Conservation (phyloP, 108 stramenopile species). For the Fistulifera pelliculosa region DNA sequence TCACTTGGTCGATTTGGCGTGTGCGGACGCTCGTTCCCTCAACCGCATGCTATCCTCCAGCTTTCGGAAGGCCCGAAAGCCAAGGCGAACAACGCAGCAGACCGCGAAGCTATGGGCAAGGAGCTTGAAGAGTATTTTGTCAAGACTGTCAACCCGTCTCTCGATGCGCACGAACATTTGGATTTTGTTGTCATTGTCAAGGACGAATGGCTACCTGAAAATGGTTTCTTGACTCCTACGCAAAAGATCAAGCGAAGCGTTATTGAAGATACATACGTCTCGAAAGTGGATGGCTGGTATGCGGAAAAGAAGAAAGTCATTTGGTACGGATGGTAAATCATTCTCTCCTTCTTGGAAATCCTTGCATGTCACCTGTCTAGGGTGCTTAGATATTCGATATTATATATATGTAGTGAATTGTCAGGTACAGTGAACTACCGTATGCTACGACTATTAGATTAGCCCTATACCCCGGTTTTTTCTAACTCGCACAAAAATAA, state of each 20-base stretch:
- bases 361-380: too few relatives aligned
- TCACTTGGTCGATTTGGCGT: slow-evolving; percentile 50
- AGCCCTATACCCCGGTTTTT: too few relatives aligned
- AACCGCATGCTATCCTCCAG: slow-evolving; percentile 53
- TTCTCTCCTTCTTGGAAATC: not conserved
- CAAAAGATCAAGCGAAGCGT: slow-evolving; percentile 67
- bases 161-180: slow-evolving; percentile 58
- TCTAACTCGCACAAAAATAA: too few relatives aligned
- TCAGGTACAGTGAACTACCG: too few relatives aligned
- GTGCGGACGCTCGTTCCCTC: slow-evolving; percentile 53
- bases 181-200: slow-evolving; percentile 63
- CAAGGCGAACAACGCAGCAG: slow-evolving; percentile 39
- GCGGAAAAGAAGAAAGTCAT: slow-evolving; percentile 56
- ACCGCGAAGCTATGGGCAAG: slow-evolving; percentile 32
- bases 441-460: too few relatives aligned
- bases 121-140: slow-evolving; percentile 43
- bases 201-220: slow-evolving; percentile 76
- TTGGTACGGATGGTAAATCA: slow-evolving; percentile 43
- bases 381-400: too few relatives aligned
- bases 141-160: slow-evolving; percentile 30
- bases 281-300: slow-evolving; percentile 61
- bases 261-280: slow-evolving; percentile 57
- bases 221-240: slow-evolving; percentile 73
- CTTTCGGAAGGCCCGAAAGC: slow-evolving; percentile 45
- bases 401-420: too few relatives aligned